Evolutionary conservation across 176 grass and related monocot genomes (phyloP).

Genomic region (Alopecurus myosuroides): DNA sequence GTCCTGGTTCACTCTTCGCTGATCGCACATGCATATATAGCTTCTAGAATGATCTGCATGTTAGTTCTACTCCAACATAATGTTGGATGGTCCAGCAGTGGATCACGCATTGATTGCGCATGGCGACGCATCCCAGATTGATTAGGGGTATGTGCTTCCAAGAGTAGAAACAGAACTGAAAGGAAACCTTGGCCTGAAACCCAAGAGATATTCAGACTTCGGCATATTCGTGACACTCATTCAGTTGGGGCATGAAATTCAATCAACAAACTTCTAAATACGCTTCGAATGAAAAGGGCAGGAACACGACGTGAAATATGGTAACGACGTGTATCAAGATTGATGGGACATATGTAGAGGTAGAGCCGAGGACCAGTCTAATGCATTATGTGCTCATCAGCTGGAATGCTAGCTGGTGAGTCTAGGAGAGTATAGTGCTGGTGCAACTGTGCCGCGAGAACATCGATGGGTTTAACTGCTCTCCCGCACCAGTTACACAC

Average conservation of each 20-base stretch:
- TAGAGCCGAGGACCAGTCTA: no score
- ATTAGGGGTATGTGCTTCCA: conserved; percentile 3
- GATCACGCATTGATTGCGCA: conserved; percentile 13
- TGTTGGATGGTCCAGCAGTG: background rate
- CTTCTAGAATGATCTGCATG: conserved; percentile 30
- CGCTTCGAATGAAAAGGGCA: background rate
- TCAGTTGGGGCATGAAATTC: background rate
- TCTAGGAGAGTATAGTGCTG: no score
- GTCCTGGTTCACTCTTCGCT: background rate
- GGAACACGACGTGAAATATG: background rate
- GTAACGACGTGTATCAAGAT: no score
- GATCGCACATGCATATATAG: background rate
- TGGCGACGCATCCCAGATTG: conserved; percentile 23
- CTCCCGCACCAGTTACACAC: background rate
- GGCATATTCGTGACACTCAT: background rate
- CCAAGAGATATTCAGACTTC: background rate
- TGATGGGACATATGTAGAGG: background rate
- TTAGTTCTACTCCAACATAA: background rate
- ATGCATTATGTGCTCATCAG: no score
- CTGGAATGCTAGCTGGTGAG: no score
- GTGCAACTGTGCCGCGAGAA: background rate
- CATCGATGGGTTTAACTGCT: background rate
- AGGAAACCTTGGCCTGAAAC: background rate
- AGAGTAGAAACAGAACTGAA: background rate
- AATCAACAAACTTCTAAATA: background rate